Evolutionary conservation across 1,284 basidiomycete genomes (phyloP).

Genomic region (Inonotus hispidus): DNA sequence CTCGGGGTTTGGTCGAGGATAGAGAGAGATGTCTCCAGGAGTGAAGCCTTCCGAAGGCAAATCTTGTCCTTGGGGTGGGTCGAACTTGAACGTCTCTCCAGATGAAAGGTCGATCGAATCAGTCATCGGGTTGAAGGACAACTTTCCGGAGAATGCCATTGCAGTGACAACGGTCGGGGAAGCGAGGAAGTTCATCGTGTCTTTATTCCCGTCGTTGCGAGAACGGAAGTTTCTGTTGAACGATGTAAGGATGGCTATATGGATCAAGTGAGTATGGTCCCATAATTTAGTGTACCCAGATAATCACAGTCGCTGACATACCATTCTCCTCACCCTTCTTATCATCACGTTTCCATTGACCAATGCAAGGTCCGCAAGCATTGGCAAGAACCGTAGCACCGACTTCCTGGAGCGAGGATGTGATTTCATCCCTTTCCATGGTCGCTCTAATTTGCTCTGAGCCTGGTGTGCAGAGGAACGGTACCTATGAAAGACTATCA

Average conservation of each 20-base stretch:
- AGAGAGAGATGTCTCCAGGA: slow-evolving; percentile 72
- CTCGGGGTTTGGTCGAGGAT: slow-evolving; percentile 72
- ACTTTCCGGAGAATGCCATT: slow-evolving; percentile 91
- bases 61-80: slow-evolving; percentile 79
- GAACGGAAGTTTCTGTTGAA: slow-evolving; percentile 82
- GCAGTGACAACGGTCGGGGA: slow-evolving; percentile 97
- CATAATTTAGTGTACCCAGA: not conserved
- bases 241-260: slow-evolving; percentile 4
- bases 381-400: slow-evolving; percentile 94
- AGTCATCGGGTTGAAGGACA: slow-evolving; percentile 92
- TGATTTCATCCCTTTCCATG: slow-evolving; percentile 91
- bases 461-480: slow-evolving; percentile 96
- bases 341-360: slow-evolving; percentile 96
- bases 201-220: slow-evolving; percentile 92
- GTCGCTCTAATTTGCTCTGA: slow-evolving; percentile 98
- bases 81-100: slow-evolving; percentile 82
- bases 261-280: not conserved
- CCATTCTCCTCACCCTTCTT: slow-evolving; percentile 91
- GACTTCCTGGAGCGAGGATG: slow-evolving; percentile 74
- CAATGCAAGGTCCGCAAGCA: slow-evolving; percentile 98
- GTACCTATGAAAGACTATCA: slow-evolving; percentile 46
- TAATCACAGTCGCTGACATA: slow-evolving; percentile 25
- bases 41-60: slow-evolving; percentile 85
- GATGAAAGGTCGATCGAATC: slow-evolving; percentile 75
- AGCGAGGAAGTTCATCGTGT: slow-evolving; percentile 98